Evolutionary conservation across 208 protist species (phyloP), one percentile per base, ranked within the genome.

Genomic region (Spongospora subterranea): DNA sequence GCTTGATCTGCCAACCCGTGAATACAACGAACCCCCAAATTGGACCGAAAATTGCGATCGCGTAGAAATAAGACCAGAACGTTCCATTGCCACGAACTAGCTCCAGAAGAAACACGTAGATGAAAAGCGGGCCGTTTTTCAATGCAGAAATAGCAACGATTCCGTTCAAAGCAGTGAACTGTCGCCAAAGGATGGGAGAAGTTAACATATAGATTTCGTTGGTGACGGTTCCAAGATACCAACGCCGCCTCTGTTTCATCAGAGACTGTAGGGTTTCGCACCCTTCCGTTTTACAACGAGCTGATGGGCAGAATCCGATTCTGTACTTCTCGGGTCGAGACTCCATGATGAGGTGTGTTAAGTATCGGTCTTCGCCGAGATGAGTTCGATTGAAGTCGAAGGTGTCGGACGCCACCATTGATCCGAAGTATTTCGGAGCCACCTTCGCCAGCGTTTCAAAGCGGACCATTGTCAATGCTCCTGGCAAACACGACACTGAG

Each of bases 201-300:
- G 89, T 90, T 60, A 89, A 82, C 91, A 76, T 46, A n/a, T 82
- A 82, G 71, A 82, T 82, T 43, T 82, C 71, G 71, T 82, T 82
- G n/a, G 71, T 82, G 17, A 82, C 71, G 6, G 71, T 82, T 43
- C 71, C 71, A 13, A 82, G 71, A 43, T 82, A 82, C 71, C 71
- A 82, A n/a, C 71, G 71, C 17, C 71, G 71, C 35, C 71, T 6
- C n/a, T 82, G 71, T n/a, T 82, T 82, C 71, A 82, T 82, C 71
- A 82, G n/a, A 35, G 71, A 82, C 35, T 6, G 71, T 6, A 82
- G 35, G 13, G 71, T 82, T n/a, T 82, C 71, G 71, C 71, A 82
- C 35, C 71, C 71, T 43, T 82, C 71, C 17, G 71, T 82, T 43
- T 82, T 82, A n/a, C 71, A 82, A 35, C 71, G 71, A 20, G 71